A percentile compares a stretch with the other conserved stretches of the same genome.
Evolutionary conservation across 768 basidiomycete genomes (phyloP).

Genomic region (Coprinopsis sp.): DNA sequence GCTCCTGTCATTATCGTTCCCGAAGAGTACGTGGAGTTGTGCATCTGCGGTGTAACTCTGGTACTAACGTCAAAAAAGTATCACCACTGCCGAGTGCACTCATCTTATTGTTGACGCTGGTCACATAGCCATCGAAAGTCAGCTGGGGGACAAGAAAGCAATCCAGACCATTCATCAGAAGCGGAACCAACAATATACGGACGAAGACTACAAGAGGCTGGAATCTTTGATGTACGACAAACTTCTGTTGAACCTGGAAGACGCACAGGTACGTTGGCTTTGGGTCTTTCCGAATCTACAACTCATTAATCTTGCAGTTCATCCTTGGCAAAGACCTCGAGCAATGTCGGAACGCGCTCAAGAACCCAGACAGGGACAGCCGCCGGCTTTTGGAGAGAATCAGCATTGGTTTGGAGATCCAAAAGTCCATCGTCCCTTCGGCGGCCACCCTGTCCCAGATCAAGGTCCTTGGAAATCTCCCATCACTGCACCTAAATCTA

Average conservation of each 20-base stretch:
- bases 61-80: constrained; percentile 36
- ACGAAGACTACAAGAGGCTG: constrained; percentile 80
- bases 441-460: constrained; percentile 79
- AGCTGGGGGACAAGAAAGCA: constrained; percentile 80
- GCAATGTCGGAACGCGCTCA: constrained; percentile 76
- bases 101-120: constrained; percentile 94
- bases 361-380: constrained; percentile 46
- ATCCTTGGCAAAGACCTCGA: constrained; percentile 82
- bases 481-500: constrained; percentile 82
- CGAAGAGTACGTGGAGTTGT: constrained; percentile 64
- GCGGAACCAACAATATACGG: constrained; percentile 76
- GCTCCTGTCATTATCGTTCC: constrained; percentile 97
- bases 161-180: constrained; percentile 77
- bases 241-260: constrained; percentile 72
- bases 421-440: constrained; percentile 88
- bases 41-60: no score
- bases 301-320: constrained; percentile 52
- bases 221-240: constrained; percentile 97
- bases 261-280: constrained; percentile 74
- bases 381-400: constrained; percentile 91
- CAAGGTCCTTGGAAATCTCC: constrained; percentile 87
- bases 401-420: constrained; percentile 82
- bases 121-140: constrained; percentile 90
- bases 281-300: constrained; percentile 26
- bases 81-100: constrained; percentile 71